Conservation (phyloP, 306 rosid species). For the Dalbergia cultrata region DNA sequence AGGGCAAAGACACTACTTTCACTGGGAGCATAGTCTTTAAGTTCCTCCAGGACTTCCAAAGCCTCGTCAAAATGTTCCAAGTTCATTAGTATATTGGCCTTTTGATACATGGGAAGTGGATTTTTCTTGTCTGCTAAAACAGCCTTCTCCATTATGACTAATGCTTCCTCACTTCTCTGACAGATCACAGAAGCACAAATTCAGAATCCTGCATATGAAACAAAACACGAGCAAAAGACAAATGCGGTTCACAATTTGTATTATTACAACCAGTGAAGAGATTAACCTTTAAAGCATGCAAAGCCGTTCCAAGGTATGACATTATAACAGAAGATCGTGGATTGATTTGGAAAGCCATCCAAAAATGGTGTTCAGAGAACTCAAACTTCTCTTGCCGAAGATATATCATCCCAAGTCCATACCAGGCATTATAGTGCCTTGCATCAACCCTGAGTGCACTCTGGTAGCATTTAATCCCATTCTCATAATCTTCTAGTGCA, state of each 20-base stretch:
- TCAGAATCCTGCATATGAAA: conserved; percentile 35
- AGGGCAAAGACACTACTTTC: conserved; percentile 95
- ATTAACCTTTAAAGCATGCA: conserved; percentile 84
- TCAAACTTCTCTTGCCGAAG: conserved; percentile 95
- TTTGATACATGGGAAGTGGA: conserved; percentile 99
- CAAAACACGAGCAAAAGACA: conserved; percentile 25
- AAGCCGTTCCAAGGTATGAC: conserved; percentile 91
- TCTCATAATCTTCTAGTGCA: conserved; percentile 95
- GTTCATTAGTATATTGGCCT: conserved; percentile 88
- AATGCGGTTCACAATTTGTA: neutral
- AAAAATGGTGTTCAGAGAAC: conserved; percentile 94
- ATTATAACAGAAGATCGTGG: conserved; percentile 90
- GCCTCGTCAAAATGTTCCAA: conserved; percentile 86
- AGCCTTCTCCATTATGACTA: conserved; percentile 91
- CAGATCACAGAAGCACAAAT: conserved; percentile 41
- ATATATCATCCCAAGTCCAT: conserved; percentile 98
- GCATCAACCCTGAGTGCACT: conserved; percentile 89
- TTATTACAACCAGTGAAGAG: conserved; percentile 42
- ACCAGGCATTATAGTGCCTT: conserved; percentile 97
- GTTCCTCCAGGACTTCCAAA: conserved; percentile 84
- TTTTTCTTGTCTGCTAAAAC: conserved; percentile 91
- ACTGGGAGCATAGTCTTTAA: conserved; percentile 89
- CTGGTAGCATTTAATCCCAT: conserved; percentile 93
- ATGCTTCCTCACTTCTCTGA: conserved; percentile 90
- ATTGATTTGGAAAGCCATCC: conserved; percentile 85